Evolutionary conservation across 2,329 filamentous ascomycete species (phyloP).

Genomic region (Colletotrichum sp.): DNA sequence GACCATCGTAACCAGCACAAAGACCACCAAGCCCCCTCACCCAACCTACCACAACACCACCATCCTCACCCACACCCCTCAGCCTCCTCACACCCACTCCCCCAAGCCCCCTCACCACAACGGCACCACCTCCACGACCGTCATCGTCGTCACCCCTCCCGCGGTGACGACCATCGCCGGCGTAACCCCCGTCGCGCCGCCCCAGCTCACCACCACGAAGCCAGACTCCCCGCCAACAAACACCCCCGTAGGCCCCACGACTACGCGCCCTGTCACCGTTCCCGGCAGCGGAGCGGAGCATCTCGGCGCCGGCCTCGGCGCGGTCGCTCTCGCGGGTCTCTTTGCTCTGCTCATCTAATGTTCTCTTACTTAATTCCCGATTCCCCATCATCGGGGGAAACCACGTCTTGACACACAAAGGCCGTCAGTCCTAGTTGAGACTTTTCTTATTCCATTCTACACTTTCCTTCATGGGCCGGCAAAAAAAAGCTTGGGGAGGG

Average conservation of each 20-base stretch:
- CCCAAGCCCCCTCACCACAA: neutral
- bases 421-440: neutral
- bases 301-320: slow-evolving; percentile 37
- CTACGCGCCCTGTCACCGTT: slow-evolving; percentile 22
- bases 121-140: slow-evolving; percentile 4
- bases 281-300: slow-evolving; percentile 42
- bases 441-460: neutral
- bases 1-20: neutral
- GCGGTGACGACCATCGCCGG: neutral
- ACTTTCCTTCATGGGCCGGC: slow-evolving; percentile 16
- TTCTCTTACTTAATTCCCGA: too few species aligned
- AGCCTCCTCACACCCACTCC: neutral
- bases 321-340: slow-evolving; percentile 42
- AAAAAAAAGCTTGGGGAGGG: neutral
- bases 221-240: neutral
- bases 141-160: slow-evolving; percentile 3
- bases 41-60: slow-evolving; percentile 20
- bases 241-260: neutral
- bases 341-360: slow-evolving; percentile 32
- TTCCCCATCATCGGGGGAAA: neutral
- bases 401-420: neutral
- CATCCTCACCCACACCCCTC: neutral
- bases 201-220: neutral
- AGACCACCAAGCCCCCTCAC: slow-evolving; percentile 9
- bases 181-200: neutral